phyloP scores from a whole-genome alignment of 116 monocot species.

The Papilionanthe hybrid region DNA sequence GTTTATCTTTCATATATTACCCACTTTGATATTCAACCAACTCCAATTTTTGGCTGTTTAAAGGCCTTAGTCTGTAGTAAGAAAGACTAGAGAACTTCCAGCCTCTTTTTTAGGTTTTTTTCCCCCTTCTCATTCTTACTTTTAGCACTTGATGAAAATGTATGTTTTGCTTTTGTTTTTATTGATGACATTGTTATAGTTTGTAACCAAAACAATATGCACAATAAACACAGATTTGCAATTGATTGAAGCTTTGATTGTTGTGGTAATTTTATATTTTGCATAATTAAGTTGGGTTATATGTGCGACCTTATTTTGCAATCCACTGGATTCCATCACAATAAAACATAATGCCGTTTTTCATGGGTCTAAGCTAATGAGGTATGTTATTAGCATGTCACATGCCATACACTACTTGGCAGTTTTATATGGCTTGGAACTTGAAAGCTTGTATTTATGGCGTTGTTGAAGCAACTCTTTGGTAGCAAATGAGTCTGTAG shows the following conservation, averaged over 20 bases:
- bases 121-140: not conserved
- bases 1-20: constrained; percentile 57
- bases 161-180: not conserved
- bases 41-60: constrained; percentile 34
- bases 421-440: too few relatives aligned
- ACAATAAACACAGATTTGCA: not conserved
- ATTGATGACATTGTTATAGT: constrained; percentile 1
- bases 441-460: too few relatives aligned
- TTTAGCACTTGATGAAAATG: not conserved
- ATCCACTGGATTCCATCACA: too few relatives aligned
- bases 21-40: constrained; percentile 50
- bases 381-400: too few relatives aligned
- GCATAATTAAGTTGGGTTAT: not conserved
- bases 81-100: constrained; percentile 15
- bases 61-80: constrained; percentile 19
- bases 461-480: too few relatives aligned
- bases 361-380: too few relatives aligned
- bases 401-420: too few relatives aligned
- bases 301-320: not conserved
- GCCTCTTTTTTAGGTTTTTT: not conserved
- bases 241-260: not conserved
- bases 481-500: too few relatives aligned
- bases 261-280: not conserved
- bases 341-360: too few relatives aligned
- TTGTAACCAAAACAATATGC: not conserved